These are phyloP conservation scores for Colletotrichum sp. DNA, from an alignment of 2,329 filamentous ascomycete species.

Conservation along the genomic window DNA sequence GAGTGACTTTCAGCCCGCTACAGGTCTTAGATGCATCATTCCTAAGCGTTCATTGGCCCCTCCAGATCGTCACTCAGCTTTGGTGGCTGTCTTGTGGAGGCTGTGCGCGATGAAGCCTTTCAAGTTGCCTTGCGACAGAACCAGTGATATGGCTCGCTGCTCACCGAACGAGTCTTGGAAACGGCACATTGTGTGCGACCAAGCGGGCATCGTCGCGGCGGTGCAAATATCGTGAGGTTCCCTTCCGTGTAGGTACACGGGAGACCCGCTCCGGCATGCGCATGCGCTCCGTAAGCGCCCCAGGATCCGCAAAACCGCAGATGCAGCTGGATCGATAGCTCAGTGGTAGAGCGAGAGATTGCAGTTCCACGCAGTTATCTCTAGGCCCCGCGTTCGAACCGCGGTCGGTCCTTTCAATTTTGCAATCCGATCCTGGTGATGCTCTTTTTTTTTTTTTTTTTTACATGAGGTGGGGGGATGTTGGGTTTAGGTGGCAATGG, in stretches of 20 bases:
- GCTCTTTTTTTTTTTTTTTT: neutral
- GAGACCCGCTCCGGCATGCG: neutral
- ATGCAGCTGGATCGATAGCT: conserved; percentile 1
- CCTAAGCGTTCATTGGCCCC: neutral
- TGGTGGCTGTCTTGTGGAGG: neutral
- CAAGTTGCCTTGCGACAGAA: neutral
- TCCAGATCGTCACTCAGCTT: neutral
- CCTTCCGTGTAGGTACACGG: neutral
- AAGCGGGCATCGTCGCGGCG: neutral
- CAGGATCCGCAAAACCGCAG: neutral
- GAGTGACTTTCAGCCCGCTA: conserved; percentile 34
- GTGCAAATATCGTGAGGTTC: neutral
- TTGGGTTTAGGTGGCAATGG: too few species aligned
- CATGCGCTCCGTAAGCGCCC: neutral
- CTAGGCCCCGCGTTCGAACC: conserved; percentile 22
- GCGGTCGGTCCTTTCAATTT: conserved; percentile 12
- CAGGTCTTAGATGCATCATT: neutral
- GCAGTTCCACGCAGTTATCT: conserved; percentile 13
- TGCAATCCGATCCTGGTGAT: neutral
- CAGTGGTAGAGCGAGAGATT: conserved; percentile 17
- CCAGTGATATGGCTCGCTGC: neutral
- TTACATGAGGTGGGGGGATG: too few species aligned
- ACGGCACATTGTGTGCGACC: neutral
- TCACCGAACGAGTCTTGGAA: neutral
- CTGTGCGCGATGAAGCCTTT: neutral